Conservation (phyloP, 805 yeast genomes). For the Candida sphagnicola region DNA sequence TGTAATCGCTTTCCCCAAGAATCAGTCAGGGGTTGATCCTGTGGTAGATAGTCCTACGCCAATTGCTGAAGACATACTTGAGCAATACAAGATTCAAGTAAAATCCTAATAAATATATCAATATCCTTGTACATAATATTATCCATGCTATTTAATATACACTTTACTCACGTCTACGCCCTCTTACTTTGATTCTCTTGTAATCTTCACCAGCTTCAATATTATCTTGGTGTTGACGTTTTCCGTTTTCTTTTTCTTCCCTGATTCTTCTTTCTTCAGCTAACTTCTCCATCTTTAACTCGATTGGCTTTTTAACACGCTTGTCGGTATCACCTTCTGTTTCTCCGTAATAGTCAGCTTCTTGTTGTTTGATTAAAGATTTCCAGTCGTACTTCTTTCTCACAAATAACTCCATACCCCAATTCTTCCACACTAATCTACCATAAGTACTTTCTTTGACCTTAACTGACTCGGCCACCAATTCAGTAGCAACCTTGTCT, state of each 20-base stretch:
- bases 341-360: constrained; percentile 25
- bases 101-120: constrained; percentile 3
- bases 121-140: constrained; percentile 7
- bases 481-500: constrained; percentile 75
- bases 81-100: constrained; percentile 42
- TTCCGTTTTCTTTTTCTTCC: constrained; percentile 20
- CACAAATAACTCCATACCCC: constrained; percentile 78
- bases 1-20: constrained; percentile 95
- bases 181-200: constrained; percentile 14
- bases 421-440: constrained; percentile 89
- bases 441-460: constrained; percentile 89
- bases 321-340: constrained; percentile 11
- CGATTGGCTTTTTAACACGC: constrained; percentile 35
- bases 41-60: constrained; percentile 82
- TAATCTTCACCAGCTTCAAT: constrained; percentile 3
- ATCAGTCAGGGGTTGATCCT: constrained; percentile 80
- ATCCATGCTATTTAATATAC: background rate
- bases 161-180: constrained; percentile 12
- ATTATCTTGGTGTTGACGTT: constrained; percentile 13
- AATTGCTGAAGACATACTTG: constrained; percentile 49
- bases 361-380: constrained; percentile 47
- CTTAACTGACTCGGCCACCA: constrained; percentile 53
- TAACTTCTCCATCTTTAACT: constrained; percentile 37
- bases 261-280: constrained; percentile 24
- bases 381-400: constrained; percentile 86